Evolutionary conservation across 108 stramenopile species (phyloP).

Genomic region (Pseudonitzschia delicatissima): DNA sequence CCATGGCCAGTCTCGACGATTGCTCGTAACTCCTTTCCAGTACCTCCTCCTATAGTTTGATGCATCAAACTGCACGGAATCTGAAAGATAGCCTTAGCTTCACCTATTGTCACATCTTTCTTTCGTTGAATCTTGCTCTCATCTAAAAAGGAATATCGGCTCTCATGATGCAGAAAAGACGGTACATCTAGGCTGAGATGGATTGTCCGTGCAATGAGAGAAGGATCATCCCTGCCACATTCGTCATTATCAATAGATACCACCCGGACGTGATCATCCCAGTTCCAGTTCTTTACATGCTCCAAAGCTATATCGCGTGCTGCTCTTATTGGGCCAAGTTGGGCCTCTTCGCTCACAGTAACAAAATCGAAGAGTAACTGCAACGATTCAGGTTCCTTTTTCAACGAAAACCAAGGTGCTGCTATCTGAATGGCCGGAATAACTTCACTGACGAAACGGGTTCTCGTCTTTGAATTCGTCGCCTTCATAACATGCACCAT

Average conservation of each 20-base stretch:
- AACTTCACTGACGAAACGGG: conserved; percentile 23
- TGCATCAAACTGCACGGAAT: conserved; percentile 59
- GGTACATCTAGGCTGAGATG: conserved; percentile 64
- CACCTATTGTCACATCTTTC: conserved; percentile 20
- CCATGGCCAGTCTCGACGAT: conserved; percentile 81
- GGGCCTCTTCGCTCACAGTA: conserved; percentile 43
- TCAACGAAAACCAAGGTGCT: conserved; percentile 40
- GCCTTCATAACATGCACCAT: conserved; percentile 29
- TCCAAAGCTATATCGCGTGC: conserved; percentile 44
- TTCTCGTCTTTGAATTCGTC: conserved; percentile 16
- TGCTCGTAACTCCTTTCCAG: conserved; percentile 35
- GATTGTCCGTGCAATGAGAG: conserved; percentile 46
- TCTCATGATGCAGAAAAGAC: conserved; percentile 41
- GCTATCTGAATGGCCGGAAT: conserved; percentile 46
- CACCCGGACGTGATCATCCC: conserved; percentile 31
- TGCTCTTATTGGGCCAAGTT: conserved; percentile 38
- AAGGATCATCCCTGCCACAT: conserved; percentile 9
- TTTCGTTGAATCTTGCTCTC: conserved; percentile 2
- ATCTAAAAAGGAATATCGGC: conserved; percentile 41
- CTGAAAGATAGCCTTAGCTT: conserved; percentile 58
- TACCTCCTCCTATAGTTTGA: conserved; percentile 8
- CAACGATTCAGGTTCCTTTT: conserved; percentile 19
- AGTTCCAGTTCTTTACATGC: neutral
- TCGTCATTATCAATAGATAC: conserved; percentile 18
- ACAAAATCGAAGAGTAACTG: conserved; percentile 65